These are phyloP conservation scores for Trapa bicornis DNA, from an alignment of 345 rosid species.

Conservation along the genomic window DNA sequence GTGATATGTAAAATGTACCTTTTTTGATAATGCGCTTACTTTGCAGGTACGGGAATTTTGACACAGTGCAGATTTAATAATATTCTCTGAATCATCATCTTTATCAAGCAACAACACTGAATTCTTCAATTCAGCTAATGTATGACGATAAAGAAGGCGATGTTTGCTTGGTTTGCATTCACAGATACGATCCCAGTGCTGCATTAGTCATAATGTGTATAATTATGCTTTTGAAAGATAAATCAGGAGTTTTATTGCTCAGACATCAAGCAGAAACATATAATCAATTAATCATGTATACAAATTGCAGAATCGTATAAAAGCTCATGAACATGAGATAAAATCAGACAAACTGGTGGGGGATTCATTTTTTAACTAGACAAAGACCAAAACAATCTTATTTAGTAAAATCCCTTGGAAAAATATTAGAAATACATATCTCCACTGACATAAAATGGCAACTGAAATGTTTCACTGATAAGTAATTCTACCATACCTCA, in stretches of 20 bases:
- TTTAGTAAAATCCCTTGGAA: background rate
- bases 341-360: background rate
- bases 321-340: too few relatives aligned
- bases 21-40: slow-evolving; percentile 29
- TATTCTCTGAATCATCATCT: slow-evolving; percentile 22
- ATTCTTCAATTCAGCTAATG: slow-evolving; percentile 57
- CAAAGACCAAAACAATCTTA: background rate
- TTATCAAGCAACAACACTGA: slow-evolving; percentile 36
- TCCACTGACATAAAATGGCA: slow-evolving; percentile 1
- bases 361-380: background rate
- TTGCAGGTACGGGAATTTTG: slow-evolving; percentile 32
- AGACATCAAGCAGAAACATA: too few relatives aligned
- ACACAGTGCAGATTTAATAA: slow-evolving; percentile 19
- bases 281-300: too few relatives aligned
- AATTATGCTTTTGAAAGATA: too few relatives aligned
- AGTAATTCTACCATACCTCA: slow-evolving; percentile 42
- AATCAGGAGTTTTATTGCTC: too few relatives aligned
- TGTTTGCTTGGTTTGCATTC: slow-evolving; percentile 66
- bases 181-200: slow-evolving; percentile 89
- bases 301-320: too few relatives aligned
- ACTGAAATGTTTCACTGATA: background rate
- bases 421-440: background rate
- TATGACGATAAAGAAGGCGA: slow-evolving; percentile 63
- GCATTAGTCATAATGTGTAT: slow-evolving; percentile 18
- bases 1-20: slow-evolving; percentile 29